These are phyloP conservation scores for Ganoderma sinense DNA, from an alignment of 1,284 basidiomycete genomes.

Conservation along the genomic window DNA sequence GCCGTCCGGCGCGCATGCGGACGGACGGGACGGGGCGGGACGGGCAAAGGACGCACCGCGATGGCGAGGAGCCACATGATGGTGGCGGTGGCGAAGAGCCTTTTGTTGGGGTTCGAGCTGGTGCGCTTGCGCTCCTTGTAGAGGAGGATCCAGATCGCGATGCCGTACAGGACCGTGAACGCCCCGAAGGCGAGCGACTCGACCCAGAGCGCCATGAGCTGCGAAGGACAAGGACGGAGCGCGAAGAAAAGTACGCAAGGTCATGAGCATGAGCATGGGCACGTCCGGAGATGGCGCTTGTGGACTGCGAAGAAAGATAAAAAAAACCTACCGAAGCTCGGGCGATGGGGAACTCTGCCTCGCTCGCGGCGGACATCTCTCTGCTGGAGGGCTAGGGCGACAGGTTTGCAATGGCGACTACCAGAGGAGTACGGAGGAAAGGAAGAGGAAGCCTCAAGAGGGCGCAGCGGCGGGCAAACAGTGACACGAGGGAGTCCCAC, in stretches of 20 bases:
- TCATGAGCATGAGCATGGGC: too few relatives aligned
- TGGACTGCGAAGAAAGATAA: neutral
- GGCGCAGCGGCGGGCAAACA: neutral
- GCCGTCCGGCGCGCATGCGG: too few relatives aligned
- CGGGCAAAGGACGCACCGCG: slow-evolving; percentile 13
- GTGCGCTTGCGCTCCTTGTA: slow-evolving; percentile 29
- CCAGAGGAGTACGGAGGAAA: too few relatives aligned
- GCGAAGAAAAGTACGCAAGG: too few relatives aligned
- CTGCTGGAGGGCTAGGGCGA: neutral
- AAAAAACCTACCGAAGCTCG: slow-evolving; percentile 13
- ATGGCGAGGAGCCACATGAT: slow-evolving; percentile 27
- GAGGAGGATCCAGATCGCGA: slow-evolving; percentile 31
- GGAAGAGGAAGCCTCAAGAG: too few relatives aligned
- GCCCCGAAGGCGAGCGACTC: slow-evolving; percentile 31
- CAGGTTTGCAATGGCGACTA: too few relatives aligned
- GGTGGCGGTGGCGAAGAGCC: slow-evolving; percentile 29
- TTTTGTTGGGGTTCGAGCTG: slow-evolving; percentile 21
- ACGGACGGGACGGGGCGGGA: too few relatives aligned
- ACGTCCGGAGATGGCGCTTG: neutral
- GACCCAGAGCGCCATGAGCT: slow-evolving; percentile 26
- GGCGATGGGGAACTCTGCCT: slow-evolving; percentile 15
- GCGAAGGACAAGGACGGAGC: neutral
- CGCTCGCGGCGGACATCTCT: slow-evolving; percentile 16
- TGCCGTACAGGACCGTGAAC: slow-evolving; percentile 29
- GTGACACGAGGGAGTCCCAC: neutral